Percentiles rank a stretch among this genome's conserved stretches.
phyloP scores from a whole-genome alignment of 164 flowering plant species.

The Magnolia kwangsiensis region DNA sequence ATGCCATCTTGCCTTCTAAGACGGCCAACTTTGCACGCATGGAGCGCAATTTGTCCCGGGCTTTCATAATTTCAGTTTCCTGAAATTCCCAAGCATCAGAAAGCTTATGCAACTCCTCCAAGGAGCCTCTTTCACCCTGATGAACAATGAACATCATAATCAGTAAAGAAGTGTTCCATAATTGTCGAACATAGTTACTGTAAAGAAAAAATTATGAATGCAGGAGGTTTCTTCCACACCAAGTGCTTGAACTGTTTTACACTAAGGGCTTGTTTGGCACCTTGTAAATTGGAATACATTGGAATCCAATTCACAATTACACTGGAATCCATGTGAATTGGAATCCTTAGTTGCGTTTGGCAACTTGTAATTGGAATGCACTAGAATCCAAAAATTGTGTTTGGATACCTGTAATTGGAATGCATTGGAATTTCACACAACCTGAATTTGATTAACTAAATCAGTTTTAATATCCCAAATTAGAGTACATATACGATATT shows the following conservation, averaged over 20 bases:
- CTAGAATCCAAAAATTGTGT: no score
- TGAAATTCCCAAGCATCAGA: slow-evolving; percentile 87
- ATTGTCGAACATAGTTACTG: background rate
- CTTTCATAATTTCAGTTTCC: slow-evolving; percentile 75
- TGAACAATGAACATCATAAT: background rate
- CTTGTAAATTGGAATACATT: no score
- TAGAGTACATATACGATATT: no score
- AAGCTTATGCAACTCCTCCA: slow-evolving; percentile 49
- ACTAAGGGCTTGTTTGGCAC: no score
- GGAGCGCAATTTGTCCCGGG: slow-evolving; percentile 58
- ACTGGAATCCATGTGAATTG: no score
- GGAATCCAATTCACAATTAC: no score
- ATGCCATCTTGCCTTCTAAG: slow-evolving; percentile 77
- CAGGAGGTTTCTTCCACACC: background rate
- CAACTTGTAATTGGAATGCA: no score
- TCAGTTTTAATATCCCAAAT: no score
- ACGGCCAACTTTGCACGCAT: slow-evolving; percentile 74
- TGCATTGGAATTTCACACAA: no score
- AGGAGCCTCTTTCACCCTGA: slow-evolving; percentile 42
- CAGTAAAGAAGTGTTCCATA: background rate
- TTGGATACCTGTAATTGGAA: no score
- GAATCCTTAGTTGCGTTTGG: no score
- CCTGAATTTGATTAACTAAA: no score
- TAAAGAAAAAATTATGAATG: background rate
- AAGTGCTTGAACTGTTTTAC: background rate